A percentile compares a stretch with the other conserved stretches of the same genome.
These are phyloP conservation scores for Leccinum sublutescens DNA, from an alignment of 768 basidiomycete genomes.

Conservation along the genomic window DNA sequence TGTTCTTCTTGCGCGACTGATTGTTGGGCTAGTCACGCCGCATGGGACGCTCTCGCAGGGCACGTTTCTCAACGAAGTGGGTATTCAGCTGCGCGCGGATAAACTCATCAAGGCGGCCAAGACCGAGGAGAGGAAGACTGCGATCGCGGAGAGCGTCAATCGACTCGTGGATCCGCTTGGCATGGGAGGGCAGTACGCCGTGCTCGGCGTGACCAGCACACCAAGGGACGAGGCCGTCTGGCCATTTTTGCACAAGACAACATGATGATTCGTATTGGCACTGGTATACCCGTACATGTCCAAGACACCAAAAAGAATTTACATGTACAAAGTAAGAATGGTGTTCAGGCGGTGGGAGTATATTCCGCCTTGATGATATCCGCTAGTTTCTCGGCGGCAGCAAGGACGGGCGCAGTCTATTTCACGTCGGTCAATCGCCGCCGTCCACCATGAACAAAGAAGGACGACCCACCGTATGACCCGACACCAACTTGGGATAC, in stretches of 20 bases:
- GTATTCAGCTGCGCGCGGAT: constrained; percentile 63
- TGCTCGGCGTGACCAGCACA: constrained; percentile 56
- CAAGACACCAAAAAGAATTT: background rate
- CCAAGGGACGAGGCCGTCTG: constrained; percentile 21
- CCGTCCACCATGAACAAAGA: too few species aligned
- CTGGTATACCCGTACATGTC: background rate
- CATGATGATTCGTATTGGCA: background rate
- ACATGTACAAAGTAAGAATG: background rate
- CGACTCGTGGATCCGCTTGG: constrained; percentile 75
- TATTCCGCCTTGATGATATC: constrained; percentile 33
- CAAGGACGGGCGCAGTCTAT: constrained; percentile 31
- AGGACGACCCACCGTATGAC: constrained; percentile 39
- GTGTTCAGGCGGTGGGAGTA: background rate
- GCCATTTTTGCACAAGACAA: constrained; percentile 31
- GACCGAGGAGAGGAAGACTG: constrained; percentile 46
- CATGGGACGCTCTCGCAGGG: constrained; percentile 78
- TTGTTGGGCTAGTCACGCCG: constrained; percentile 30
- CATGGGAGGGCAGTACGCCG: constrained; percentile 88
- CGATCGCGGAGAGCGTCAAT: constrained; percentile 58
- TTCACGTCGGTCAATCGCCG: background rate
- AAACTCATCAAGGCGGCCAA: constrained; percentile 53
- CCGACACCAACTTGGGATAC: constrained; percentile 42
- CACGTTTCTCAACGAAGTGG: constrained; percentile 77
- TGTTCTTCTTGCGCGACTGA: constrained; percentile 2
- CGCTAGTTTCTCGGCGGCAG: constrained; percentile 36